Evolutionary conservation across 345 rosid species (phyloP).

Genomic region (Populus tremula): DNA sequence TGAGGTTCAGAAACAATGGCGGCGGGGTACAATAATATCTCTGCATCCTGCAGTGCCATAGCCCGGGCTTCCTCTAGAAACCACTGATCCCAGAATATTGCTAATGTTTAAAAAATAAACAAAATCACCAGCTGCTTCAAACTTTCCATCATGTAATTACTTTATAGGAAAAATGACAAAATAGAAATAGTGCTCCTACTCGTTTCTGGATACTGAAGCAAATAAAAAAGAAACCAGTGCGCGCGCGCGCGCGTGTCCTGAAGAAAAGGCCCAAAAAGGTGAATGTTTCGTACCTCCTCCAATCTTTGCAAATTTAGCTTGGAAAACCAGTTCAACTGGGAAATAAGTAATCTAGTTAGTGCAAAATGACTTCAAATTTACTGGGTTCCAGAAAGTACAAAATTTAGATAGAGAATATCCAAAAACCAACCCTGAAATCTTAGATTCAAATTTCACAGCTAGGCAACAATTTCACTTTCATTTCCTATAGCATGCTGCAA

Average conservation of each 20-base stretch:
- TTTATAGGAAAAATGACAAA: neutral
- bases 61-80: slow-evolving; percentile 93
- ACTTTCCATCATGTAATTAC: neutral
- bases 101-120: slow-evolving; percentile 27
- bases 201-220: neutral
- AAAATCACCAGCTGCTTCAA: neutral
- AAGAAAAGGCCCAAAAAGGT: too few species aligned
- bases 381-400: too few species aligned
- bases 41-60: slow-evolving; percentile 87
- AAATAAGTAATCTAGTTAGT: too few species aligned
- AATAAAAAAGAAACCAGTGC: slow-evolving; percentile 8
- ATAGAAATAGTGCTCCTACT: neutral
- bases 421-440: too few species aligned
- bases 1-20: slow-evolving; percentile 98
- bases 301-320: too few species aligned
- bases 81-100: slow-evolving; percentile 99
- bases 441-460: neutral
- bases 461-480: neutral
- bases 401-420: too few species aligned
- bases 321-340: too few species aligned
- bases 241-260: too few species aligned
- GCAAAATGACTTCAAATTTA: too few species aligned
- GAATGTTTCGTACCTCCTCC: too few species aligned
- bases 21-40: slow-evolving; percentile 82
- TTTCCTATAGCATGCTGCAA: neutral